Evolutionary conservation across 257 asterid genomes (phyloP).

Genomic region (Leptodermis oblonga): DNA sequence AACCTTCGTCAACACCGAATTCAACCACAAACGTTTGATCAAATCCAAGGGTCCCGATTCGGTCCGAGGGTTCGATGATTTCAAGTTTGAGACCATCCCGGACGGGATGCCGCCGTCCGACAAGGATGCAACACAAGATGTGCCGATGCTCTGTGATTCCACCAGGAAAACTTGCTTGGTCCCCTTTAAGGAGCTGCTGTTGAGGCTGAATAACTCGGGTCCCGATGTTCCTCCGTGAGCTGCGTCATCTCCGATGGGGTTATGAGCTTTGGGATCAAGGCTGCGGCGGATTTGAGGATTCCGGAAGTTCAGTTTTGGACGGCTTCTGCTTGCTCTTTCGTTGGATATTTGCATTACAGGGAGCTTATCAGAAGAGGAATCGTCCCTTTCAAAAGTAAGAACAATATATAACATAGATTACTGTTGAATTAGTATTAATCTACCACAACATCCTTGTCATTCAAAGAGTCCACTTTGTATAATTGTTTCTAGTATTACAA

Average conservation of each 20-base stretch:
- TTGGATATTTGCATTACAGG: conserved; percentile 39
- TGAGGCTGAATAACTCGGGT: conserved; percentile 24
- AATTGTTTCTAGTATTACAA: no score
- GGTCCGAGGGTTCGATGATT: conserved; percentile 36
- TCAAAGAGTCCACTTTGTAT: no score
- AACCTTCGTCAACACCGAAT: conserved; percentile 51
- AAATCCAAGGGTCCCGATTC: conserved; percentile 40
- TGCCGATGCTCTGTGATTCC: conserved; percentile 24
- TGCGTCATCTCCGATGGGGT: conserved; percentile 45
- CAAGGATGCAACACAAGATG: conserved; percentile 38
- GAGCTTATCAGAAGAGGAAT: conserved; percentile 35
- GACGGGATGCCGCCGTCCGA: conserved; percentile 46
- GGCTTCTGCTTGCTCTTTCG: conserved; percentile 42
- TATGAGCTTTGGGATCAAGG: conserved; percentile 40
- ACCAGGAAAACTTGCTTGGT: conserved; percentile 32
- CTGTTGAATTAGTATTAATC: no score
- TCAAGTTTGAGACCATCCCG: conserved; percentile 46
- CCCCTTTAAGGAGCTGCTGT: conserved; percentile 35
- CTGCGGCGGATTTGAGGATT: conserved; percentile 44
- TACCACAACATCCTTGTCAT: no score
- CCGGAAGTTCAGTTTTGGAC: conserved; percentile 52
- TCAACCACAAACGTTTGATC: conserved; percentile 42
- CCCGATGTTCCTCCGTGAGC: conserved; percentile 32
- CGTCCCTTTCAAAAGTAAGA: conserved; percentile 43
- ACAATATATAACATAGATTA: no score